Evolutionary conservation across 495 filamentous ascomycete genomes (phyloP), one percentile per base, ranked within the genome.

Genomic region (Neurospora cerealis): DNA sequence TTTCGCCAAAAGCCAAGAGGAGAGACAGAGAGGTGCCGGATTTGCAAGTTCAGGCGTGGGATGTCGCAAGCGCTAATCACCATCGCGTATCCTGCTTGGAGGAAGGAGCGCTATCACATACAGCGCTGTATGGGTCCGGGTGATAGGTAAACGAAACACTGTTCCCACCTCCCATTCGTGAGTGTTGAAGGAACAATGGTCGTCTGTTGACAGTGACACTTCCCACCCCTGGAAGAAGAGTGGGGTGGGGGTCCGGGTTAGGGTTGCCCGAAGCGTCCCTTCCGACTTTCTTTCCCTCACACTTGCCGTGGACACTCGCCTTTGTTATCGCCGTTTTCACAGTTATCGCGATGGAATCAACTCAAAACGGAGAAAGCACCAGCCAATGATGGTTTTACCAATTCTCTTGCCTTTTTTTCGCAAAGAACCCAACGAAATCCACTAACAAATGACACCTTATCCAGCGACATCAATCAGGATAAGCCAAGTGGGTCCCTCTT

Each of bases 331-430:
- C 54, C 54, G 34, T 62, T 19, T 8, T 9, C 13, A 62, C 6
- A 6, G 5, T 34, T 62, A 62, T 34, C 28, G 5, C 15, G 34
- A 17, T 62, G 5, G 1, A 28, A 34, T 1, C 5, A 62, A 7
- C 15, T 15, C 1, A 0, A 0, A 4, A 15, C 2, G 2, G 5
- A 34, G 4, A 3, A 17, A 6, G 13, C 1, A 32, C 0, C 13
- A 32, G 13, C 28, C 46, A 28, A 54, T 19, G 2, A 9, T 9
- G 0, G 21, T n/a, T n/a, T n/a, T n/a, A n/a, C n/a, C n/a, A n/a
- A n/a, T n/a, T n/a, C n/a, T n/a, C n/a, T n/a, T n/a, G n/a, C n/a
- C 5, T 2, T 28, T 32, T 62, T 7, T 1, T 5, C 1, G 1
- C 24, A 0, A 4, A 13, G 6, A 28, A 28, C 0, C 4, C n/a